Evolutionary conservation across 2,329 filamentous ascomycete genomes (phyloP).

Genomic region (Microsporum audouinii): DNA sequence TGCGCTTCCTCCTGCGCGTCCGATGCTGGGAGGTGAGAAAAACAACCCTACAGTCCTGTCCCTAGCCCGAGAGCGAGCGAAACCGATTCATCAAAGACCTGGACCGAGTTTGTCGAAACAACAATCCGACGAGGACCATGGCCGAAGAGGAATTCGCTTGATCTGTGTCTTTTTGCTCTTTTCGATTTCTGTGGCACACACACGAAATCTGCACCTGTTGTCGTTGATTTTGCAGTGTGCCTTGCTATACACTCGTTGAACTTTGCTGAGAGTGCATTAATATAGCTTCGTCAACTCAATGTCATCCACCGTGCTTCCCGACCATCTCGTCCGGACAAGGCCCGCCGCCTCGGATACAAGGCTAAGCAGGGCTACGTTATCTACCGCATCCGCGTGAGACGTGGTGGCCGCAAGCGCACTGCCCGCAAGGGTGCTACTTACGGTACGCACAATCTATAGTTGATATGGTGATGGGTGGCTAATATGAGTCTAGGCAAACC

Average conservation of each 20-base stretch:
- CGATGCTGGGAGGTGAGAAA: conserved; percentile 92
- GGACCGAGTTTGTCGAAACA: conserved; percentile 13
- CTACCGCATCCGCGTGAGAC: conserved; percentile 97
- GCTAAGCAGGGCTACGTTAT: conserved; percentile 99
- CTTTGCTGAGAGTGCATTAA: conserved; percentile 99
- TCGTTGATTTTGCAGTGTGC: conserved; percentile 37
- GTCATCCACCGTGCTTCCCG: conserved; percentile 98
- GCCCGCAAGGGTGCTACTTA: conserved; percentile 97
- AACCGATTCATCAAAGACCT: conserved; percentile 1
- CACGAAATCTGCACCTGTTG: conserved; percentile 21
- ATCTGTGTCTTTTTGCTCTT: neutral
- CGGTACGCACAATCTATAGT: conserved; percentile 49
- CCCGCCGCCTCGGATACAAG: conserved; percentile 99
- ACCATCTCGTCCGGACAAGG: conserved; percentile 98
- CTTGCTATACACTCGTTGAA: conserved; percentile 99
- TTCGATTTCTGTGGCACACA: conserved; percentile 12
- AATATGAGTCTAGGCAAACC: conserved; percentile 64
- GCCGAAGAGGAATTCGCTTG: conserved; percentile 8
- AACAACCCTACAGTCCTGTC: neutral
- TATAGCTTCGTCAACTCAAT: conserved; percentile 99
- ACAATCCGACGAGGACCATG: conserved; percentile 8
- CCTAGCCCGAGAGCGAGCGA: neutral
- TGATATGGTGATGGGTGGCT: neutral
- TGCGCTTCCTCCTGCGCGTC: conserved; percentile 98
- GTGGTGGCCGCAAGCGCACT: conserved; percentile 97